phyloP scores from a whole-genome alignment of 768 basidiomycete genomes.

The Tylopilus rubrobrunneus region DNA sequence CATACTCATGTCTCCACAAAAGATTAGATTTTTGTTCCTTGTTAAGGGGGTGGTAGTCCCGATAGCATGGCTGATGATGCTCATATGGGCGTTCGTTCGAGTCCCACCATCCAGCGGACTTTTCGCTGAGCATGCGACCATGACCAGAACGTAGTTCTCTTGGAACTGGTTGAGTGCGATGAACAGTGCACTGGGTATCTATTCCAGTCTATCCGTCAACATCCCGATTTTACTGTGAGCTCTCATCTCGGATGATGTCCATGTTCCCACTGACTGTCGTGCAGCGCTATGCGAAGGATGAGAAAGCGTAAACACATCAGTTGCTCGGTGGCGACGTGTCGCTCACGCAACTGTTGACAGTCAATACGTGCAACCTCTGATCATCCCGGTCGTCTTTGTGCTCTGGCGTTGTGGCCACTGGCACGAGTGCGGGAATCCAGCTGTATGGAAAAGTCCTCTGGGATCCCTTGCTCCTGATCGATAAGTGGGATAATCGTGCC shows the following conservation, averaged over 20 bases:
- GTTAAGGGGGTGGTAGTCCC: conserved; percentile 65
- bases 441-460: conserved; percentile 41
- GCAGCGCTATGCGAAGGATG: conserved; percentile 69
- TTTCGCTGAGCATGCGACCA: conserved; percentile 44
- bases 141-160: conserved; percentile 47
- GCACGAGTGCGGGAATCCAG: conserved; percentile 65
- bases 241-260: neutral
- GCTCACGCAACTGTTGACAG: conserved; percentile 31
- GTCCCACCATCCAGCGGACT: conserved; percentile 62
- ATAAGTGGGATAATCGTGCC: conserved; percentile 80
- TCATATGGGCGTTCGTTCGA: conserved; percentile 77
- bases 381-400: conserved; percentile 77
- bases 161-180: conserved; percentile 79
- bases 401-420: too few species aligned
- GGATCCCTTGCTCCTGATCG: conserved; percentile 76
- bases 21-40: conserved; percentile 72
- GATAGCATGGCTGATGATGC: conserved; percentile 61
- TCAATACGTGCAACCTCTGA: conserved; percentile 68
- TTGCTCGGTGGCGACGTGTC: neutral
- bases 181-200: conserved; percentile 75
- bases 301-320: conserved; percentile 27
- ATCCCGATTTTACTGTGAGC: conserved; percentile 76
- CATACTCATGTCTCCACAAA: conserved; percentile 73
- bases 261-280: neutral
- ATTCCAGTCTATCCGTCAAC: conserved; percentile 69